Evolutionary conservation across 2,329 filamentous ascomycete species (phyloP).

Genomic region (Microdochium nivale): DNA sequence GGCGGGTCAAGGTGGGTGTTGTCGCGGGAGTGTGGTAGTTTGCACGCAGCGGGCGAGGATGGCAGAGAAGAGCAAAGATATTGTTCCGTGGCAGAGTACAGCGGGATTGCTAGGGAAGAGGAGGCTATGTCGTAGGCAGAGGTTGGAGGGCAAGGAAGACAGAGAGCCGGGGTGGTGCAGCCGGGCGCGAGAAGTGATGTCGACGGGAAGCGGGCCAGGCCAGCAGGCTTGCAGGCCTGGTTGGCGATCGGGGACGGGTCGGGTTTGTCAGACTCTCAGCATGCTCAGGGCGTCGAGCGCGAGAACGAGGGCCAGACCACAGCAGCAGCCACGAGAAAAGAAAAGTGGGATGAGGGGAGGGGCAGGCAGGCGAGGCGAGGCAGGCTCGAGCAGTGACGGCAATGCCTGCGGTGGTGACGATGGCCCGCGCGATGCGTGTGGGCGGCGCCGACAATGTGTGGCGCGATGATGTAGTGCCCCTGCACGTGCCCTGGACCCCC

Average conservation of each 20-base stretch:
- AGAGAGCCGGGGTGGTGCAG: not conserved
- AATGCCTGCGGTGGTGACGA: not conserved
- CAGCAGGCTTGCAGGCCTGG: not conserved
- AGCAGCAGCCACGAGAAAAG: not conserved
- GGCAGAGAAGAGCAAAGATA: not conserved
- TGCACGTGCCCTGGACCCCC: not conserved
- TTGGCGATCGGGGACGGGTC: not conserved
- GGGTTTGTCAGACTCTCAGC: not conserved
- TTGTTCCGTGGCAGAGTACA: not conserved
- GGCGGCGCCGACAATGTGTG: too few species aligned
- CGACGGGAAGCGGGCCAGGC: not conserved
- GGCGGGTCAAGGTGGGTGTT: too few species aligned
- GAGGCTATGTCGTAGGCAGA: not conserved
- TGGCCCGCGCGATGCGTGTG: not conserved
- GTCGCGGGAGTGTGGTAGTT: too few species aligned
- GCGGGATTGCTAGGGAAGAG: not conserved
- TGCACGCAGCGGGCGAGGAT: too few species aligned
- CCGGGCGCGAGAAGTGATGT: not conserved
- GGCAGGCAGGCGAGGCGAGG: too few species aligned
- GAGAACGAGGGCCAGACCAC: not conserved
- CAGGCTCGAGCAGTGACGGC: too few species aligned
- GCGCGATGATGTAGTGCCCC: not conserved
- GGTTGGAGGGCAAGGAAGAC: not conserved
- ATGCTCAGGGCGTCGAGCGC: too few species aligned
- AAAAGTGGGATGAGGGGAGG: not conserved